A percentile compares a stretch with the other conserved stretches of the same genome.
These are phyloP conservation scores for Neospora caninum DNA, from an alignment of 169 alveolate genomes.

Conservation along the genomic window DNA sequence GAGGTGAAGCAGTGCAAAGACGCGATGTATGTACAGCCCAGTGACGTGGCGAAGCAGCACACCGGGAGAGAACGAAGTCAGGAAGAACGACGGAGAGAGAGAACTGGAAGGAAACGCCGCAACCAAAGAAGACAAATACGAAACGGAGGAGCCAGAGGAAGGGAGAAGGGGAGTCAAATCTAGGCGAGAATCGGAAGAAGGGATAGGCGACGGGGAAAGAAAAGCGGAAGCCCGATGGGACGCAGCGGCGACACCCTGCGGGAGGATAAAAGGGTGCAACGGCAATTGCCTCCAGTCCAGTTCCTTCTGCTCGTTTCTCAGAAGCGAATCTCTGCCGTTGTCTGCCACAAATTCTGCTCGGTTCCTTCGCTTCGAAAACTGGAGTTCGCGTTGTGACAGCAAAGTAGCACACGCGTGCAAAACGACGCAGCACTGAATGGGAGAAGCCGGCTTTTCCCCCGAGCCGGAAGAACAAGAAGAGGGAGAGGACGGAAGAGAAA, in stretches of 20 bases:
- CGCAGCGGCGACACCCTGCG: neutral
- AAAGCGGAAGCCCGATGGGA: neutral
- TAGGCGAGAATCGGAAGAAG: neutral
- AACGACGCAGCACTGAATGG: slow-evolving; percentile 22
- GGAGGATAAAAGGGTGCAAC: too few relatives aligned
- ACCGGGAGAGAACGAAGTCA: neutral
- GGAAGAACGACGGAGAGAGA: neutral
- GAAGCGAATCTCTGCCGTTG: neutral
- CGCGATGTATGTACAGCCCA: neutral
- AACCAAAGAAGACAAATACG: neutral
- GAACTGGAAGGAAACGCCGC: neutral
- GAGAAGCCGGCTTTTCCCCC: neutral
- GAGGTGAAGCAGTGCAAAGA: slow-evolving; percentile 1
- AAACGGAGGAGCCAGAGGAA: neutral
- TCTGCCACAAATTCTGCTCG: neutral
- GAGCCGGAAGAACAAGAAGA: neutral
- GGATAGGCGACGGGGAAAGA: neutral
- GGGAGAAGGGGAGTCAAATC: neutral
- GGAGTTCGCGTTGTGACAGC: neutral
- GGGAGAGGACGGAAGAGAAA: neutral
- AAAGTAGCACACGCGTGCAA: slow-evolving; percentile 21
- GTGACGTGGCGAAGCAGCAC: neutral
- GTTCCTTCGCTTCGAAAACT: neutral
- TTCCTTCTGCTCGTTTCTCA: neutral
- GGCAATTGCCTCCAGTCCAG: neutral